Conservation (phyloP, 139 green algal species). For the Chlorella sp. region DNA sequence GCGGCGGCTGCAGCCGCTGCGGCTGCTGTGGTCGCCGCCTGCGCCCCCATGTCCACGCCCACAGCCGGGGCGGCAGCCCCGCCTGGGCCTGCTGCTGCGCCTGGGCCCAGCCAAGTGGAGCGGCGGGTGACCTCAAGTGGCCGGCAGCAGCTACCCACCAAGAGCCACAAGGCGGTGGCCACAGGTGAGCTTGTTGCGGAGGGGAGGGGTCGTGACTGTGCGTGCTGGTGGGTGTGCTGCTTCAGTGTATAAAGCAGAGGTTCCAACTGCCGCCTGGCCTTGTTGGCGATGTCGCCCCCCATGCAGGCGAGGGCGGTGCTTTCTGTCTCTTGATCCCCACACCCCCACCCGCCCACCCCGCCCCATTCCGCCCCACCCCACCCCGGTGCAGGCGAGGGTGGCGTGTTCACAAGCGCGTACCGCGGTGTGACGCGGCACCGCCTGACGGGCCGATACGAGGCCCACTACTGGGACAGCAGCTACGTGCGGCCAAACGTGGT, state of each 20-base stretch:
- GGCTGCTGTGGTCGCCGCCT: neutral
- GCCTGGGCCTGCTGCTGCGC: neutral
- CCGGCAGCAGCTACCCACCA: conserved; percentile 34
- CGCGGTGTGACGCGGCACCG: conserved; percentile 70
- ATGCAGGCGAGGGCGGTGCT: neutral
- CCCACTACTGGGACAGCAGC: conserved; percentile 80
- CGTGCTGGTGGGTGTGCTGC: too few relatives aligned
- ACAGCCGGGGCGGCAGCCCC: neutral
- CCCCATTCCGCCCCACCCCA: neutral
- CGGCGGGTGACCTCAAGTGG: neutral
- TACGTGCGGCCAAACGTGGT: conserved; percentile 33
- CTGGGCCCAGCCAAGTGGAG: neutral
- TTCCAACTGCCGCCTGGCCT: neutral
- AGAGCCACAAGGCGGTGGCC: conserved; percentile 46
- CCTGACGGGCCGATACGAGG: conserved; percentile 78
- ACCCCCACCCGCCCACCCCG: neutral
- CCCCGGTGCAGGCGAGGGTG: neutral
- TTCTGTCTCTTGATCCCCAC: neutral
- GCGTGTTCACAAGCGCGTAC: conserved; percentile 36
- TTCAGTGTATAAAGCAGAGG: neutral
- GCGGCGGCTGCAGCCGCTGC: neutral
- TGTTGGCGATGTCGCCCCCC: neutral
- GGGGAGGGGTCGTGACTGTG: neutral
- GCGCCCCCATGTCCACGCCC: too few relatives aligned
- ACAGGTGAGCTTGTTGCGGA: neutral